phyloP scores from a whole-genome alignment of 2,329 filamentous ascomycete species.

The Clonostachys rosea region DNA sequence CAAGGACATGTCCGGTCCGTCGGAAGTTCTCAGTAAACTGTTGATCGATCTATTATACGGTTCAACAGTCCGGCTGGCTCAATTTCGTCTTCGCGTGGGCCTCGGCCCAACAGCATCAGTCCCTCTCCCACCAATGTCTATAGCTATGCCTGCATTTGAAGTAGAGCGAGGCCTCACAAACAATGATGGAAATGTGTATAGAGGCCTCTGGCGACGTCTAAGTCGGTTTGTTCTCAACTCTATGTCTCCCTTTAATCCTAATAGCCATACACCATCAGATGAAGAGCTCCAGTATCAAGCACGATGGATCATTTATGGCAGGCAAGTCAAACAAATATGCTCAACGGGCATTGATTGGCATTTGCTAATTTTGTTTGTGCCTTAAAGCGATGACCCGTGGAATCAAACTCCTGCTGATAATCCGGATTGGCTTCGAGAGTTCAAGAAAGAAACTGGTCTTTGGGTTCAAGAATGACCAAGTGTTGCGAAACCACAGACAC shows the following conservation, averaged over 20 bases:
- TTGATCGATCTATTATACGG: constrained; percentile 9
- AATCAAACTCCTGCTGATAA: constrained; percentile 55
- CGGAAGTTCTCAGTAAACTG: constrained; percentile 15
- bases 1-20: constrained; percentile 9
- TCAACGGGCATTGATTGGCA: neutral
- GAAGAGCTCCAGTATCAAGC: constrained; percentile 25
- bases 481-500: too few species aligned
- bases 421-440: constrained; percentile 49
- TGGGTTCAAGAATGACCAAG: too few species aligned
- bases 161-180: too few species aligned
- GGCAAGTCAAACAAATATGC: constrained; percentile 8
- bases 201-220: too few species aligned
- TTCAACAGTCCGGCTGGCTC: constrained; percentile 9
- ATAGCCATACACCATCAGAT: constrained; percentile 22
- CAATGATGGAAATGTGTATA: too few species aligned
- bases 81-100: constrained; percentile 4
- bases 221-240: too few species aligned
- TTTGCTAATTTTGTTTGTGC: neutral
- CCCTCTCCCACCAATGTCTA: too few species aligned
- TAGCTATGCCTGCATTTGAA: too few species aligned
- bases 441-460: constrained; percentile 48
- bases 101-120: too few species aligned
- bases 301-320: constrained; percentile 20
- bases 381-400: constrained; percentile 47
- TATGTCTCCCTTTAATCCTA: constrained; percentile 10